Evolutionary conservation across 2,329 filamentous ascomycete genomes (phyloP), one percentile per base, ranked within the genome.

Genomic region (Drechslerella coelobrocha): DNA sequence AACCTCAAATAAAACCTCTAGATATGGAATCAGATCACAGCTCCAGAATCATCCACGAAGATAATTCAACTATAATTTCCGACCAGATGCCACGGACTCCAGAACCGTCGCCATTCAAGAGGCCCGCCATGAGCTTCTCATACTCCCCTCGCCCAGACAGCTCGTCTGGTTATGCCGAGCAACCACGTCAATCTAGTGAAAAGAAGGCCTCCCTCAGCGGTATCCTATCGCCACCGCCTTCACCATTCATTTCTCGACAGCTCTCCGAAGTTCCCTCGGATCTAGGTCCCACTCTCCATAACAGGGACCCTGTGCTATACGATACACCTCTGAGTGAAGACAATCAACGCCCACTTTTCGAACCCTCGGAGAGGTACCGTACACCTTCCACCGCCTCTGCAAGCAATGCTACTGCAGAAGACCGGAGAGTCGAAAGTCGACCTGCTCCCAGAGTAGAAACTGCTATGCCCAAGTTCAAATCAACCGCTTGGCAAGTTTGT

Each of bases 61-160:
- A 26, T 52, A 56, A 41, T 2, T 5, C 34, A 39, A 14, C 34
- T 39, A 57, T 23, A 41, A 39, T 21, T 6, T 17, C 34, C 19
- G 24, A 37, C 23, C 65, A 62, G 26, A 62, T 69, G 65, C 65
- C 65, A 51, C 57, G 48, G 19, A 69, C 65, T 47, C 65, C 65
- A 29, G 65, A 69, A 34, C 57, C 65, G n/a, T 69, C 65, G n/a
- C 65, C 65, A 19, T 69, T 62, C 45, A 69, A 69, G 19, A 41
- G 57, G 9, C 65, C 65, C 7, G 43, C 65, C n/a, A 69, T 59
- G 59, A 69, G 57, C 24, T 69, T 69, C 48, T 23, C 48, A 5
- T 62, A 47, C 12, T 69, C 65, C 21, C 65, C 65, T 24, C 57
- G 65, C 29, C 65, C 65, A 7, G 57, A 62, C 14, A 62, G 57